These are phyloP conservation scores for Heliosperma pusillum DNA, from an alignment of 148 eudicot species.

Conservation along the genomic window DNA sequence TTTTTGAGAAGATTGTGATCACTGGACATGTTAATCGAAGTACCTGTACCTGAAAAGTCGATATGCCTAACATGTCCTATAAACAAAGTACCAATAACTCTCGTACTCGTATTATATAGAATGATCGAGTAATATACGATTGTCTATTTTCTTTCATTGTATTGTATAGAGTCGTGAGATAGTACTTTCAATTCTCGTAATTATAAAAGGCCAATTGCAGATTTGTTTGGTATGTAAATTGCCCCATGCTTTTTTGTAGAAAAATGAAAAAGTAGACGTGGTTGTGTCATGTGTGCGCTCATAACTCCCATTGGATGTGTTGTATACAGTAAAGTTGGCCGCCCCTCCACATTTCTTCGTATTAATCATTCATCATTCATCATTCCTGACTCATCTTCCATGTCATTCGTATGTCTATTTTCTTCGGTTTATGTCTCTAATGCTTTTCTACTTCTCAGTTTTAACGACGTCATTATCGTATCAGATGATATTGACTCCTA, in stretches of 20 bases:
- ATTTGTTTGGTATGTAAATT: not conserved
- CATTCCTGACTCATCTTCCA: conserved; percentile 13
- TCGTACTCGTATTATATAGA: too few relatives aligned
- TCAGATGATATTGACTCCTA: too few relatives aligned
- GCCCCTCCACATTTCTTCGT: conserved; percentile 13
- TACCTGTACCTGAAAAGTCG: too few relatives aligned
- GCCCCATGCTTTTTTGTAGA: not conserved
- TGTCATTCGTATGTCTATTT: not conserved
- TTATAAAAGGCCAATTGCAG: not conserved
- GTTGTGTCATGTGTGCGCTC: too few relatives aligned
- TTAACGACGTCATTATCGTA: too few relatives aligned
- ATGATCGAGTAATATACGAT: too few relatives aligned
- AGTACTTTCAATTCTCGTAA: not conserved
- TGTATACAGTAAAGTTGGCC: conserved; percentile 15
- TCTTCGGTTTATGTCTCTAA: not conserved
- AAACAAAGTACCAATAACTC: too few relatives aligned
- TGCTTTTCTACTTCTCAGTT: not conserved
- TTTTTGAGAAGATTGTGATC: too few relatives aligned
- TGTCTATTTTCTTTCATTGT: not conserved
- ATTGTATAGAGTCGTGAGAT: not conserved
- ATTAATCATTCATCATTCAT: conserved; percentile 14
- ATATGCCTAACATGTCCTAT: too few relatives aligned
- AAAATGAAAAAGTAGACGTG: not conserved
- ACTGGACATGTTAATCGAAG: too few relatives aligned
- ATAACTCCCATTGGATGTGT: not conserved